Conservation (phyloP, 2,329 filamentous ascomycete genomes). For the Dactylonectria macrodidyma region DNA sequence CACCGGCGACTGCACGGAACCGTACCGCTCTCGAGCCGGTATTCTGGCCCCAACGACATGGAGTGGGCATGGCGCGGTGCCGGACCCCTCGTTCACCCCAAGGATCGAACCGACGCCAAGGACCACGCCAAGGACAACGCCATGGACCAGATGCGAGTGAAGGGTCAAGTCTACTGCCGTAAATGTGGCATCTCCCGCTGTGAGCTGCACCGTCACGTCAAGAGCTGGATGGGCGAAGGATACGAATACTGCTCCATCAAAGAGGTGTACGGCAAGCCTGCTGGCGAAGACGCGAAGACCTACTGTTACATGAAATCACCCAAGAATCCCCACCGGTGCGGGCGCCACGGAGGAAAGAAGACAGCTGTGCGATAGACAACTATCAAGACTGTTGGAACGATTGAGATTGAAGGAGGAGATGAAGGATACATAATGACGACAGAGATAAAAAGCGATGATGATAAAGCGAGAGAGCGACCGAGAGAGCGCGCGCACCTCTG, state of each 20-base stretch:
- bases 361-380: slow-evolving; percentile 22
- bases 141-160: slow-evolving; percentile 65
- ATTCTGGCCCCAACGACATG: slow-evolving; percentile 73
- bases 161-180: slow-evolving; percentile 73
- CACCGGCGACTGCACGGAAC: slow-evolving; percentile 69
- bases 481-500: neutral
- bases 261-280: slow-evolving; percentile 68
- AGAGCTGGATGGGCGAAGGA: slow-evolving; percentile 70
- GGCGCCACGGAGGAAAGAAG: slow-evolving; percentile 63
- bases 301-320: slow-evolving; percentile 74
- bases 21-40: slow-evolving; percentile 70
- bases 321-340: slow-evolving; percentile 70
- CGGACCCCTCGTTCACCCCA: slow-evolving; percentile 57
- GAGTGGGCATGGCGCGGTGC: slow-evolving; percentile 76
- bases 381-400: neutral
- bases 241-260: slow-evolving; percentile 74
- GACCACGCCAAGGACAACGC: slow-evolving; percentile 48
- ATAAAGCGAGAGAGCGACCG: neutral
- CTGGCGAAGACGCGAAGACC: slow-evolving; percentile 61
- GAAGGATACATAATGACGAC: slow-evolving; percentile 1
- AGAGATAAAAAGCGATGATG: neutral
- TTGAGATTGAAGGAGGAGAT: neutral
- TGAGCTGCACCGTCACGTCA: slow-evolving; percentile 74
- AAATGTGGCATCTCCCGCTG: slow-evolving; percentile 74
- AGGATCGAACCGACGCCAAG: slow-evolving; percentile 36